Evolutionary conservation across 768 basidiomycete genomes (phyloP), one percentile per base, ranked within the genome.

Genomic region (Termitomyces eurrhizus): DNA sequence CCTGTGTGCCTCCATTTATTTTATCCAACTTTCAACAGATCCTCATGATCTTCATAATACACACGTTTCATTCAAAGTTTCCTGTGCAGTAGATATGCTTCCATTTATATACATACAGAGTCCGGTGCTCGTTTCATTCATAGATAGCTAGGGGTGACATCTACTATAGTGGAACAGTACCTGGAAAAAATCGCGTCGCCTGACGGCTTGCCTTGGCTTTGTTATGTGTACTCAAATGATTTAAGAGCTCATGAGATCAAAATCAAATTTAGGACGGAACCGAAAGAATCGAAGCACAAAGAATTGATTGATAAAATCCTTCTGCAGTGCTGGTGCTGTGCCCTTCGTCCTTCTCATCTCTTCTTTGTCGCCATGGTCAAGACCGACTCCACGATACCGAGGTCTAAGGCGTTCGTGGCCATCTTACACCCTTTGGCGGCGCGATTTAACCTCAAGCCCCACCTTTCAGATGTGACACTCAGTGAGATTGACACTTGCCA

Each of bases 381-480:
- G 52, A 51, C 35, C 46, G 61, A 42, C 13, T 33, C 58, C 26
- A 51, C 52, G n/a, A 21, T 6, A 13, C 12, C 33, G 44, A 46
- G 21, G 37, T 56, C 51, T 26, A 64, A 51, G 45, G 62, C 63
- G 24, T 68, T 65, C 45, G 36, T 62, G 37, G 64, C 65, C 4
- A 52, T 50, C 26, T 60, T 70, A 26, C 65, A 66, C 48, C 69
- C 67, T 33, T 59, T 61, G 64, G 69, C 68, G 32, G 65, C 63
- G 21, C 63, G 64, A 13, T 64, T 70, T 42, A 70, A 65, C 61
- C 36, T 70, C 42, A 66, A 66, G 52, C 64, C 66, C 32, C 66
- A 67, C 58, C 66, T 71, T 36, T 64, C 61, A 46, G 59, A 64
- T 39, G 59, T 71, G 45, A 66, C 66, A 26, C 60, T 71, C 18